Percentiles rank a stretch among this genome's conserved stretches.
These are phyloP conservation scores for Aspergillus persii DNA, from an alignment of 2,329 filamentous ascomycete species.

Conservation along the genomic window DNA sequence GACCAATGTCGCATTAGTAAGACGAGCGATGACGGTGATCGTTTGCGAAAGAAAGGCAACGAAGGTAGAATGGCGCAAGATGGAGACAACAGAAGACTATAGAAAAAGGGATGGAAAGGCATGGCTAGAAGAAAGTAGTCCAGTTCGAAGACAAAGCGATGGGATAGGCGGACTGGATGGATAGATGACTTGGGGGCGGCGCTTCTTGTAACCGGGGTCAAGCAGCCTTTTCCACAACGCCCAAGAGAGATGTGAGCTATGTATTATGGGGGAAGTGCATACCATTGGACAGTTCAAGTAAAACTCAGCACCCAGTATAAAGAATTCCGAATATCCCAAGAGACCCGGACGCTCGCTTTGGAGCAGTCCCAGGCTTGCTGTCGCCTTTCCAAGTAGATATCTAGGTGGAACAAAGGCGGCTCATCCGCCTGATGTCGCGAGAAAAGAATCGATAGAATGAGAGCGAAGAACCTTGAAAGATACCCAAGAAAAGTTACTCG, in stretches of 20 bases:
- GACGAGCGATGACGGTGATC: constrained; percentile 4
- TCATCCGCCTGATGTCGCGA: neutral
- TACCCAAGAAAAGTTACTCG: neutral
- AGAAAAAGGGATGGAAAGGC: neutral
- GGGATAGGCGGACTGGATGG: neutral
- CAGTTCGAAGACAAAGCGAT: neutral
- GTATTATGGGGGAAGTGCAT: constrained; percentile 3
- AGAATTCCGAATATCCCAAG: neutral
- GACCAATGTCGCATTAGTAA: constrained; percentile 19
- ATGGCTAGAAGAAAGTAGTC: neutral
- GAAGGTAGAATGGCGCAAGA: neutral
- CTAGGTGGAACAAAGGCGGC: neutral
- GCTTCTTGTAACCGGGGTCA: neutral
- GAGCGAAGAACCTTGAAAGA: neutral
- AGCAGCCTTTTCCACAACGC: neutral
- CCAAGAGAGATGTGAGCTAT: neutral
- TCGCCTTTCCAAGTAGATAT: neutral
- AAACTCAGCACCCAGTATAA: neutral
- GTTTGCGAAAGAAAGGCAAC: neutral
- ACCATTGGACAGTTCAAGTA: constrained; percentile 17
- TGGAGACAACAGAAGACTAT: neutral
- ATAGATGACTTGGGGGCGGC: neutral
- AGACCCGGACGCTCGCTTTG: neutral
- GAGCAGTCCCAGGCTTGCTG: neutral
- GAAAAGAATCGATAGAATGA: neutral